A percentile compares a stretch with the other conserved stretches of the same genome.
Conservation (phyloP, 345 rosid species). For the Cardamine occulta region DNA sequence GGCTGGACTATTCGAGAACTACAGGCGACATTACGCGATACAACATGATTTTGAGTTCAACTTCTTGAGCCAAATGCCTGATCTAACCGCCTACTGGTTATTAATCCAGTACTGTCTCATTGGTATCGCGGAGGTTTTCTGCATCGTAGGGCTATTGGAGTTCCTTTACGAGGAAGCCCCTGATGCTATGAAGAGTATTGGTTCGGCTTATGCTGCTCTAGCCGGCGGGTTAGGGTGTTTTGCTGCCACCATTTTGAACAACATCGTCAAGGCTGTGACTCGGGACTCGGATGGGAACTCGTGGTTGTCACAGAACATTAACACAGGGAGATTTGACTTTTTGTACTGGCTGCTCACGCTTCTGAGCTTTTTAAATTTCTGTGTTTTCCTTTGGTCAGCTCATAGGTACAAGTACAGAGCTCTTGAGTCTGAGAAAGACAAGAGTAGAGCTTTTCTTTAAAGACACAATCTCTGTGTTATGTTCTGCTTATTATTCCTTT, state of each 20-base stretch:
- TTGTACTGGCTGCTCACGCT: constrained; percentile 78
- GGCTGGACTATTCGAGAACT: constrained; percentile 80
- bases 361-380: constrained; percentile 70
- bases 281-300: constrained; percentile 50
- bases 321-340: constrained; percentile 75
- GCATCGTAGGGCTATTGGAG: constrained; percentile 77
- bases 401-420: constrained; percentile 65
- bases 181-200: constrained; percentile 95
- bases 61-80: constrained; percentile 67
- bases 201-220: constrained; percentile 89
- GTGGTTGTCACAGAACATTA: constrained; percentile 88
- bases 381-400: constrained; percentile 67
- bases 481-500: not conserved
- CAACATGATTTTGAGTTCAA: constrained; percentile 56
- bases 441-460: constrained; percentile 25
- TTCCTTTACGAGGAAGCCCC: constrained; percentile 96
- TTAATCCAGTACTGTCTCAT: constrained; percentile 83
- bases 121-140: constrained; percentile 89
- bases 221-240: constrained; percentile 93
- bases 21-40: constrained; percentile 71
- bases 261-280: constrained; percentile 68
- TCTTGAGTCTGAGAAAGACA: constrained; percentile 42
- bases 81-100: constrained; percentile 83
- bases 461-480: constrained; percentile 9
- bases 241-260: constrained; percentile 74